These are phyloP conservation scores for Phialophora macrospora DNA, from an alignment of 2,329 filamentous ascomycete species.

Conservation along the genomic window DNA sequence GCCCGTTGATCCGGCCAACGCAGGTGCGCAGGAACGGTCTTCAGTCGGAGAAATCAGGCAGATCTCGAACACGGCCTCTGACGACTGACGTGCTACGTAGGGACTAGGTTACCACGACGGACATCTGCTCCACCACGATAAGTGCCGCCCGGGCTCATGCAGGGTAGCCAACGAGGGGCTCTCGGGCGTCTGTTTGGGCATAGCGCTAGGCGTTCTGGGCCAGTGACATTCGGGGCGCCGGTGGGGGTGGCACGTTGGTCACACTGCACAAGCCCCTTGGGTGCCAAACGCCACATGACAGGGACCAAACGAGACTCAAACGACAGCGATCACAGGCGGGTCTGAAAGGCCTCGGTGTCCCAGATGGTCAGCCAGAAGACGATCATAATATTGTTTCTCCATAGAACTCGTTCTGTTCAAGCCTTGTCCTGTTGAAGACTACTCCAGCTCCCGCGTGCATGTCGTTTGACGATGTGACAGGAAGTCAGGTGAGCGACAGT, in stretches of 20 bases:
- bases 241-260: neutral
- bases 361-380: neutral
- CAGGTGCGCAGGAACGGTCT: slow-evolving; percentile 21
- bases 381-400: neutral
- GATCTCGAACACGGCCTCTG: slow-evolving; percentile 8
- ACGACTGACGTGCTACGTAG: slow-evolving; percentile 3
- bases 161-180: slow-evolving; percentile 18
- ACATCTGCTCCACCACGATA: slow-evolving; percentile 12
- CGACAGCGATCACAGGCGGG: neutral
- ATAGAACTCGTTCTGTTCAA: neutral
- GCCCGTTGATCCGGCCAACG: slow-evolving; percentile 22
- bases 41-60: slow-evolving; percentile 34
- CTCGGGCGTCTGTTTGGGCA: neutral
- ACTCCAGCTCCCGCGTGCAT: neutral
- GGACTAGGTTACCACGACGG: neutral
- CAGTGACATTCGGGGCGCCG: neutral
- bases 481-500: slow-evolving; percentile 8
- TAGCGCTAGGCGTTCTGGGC: slow-evolving; percentile 10
- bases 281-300: slow-evolving; percentile 18
- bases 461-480: neutral
- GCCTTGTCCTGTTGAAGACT: slow-evolving; percentile 18
- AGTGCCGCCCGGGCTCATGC: slow-evolving; percentile 17
- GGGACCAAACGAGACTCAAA: slow-evolving; percentile 3
- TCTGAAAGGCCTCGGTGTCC: neutral
- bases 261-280: slow-evolving; percentile 5